These are phyloP conservation scores for Anastatica hierochuntica DNA, from an alignment of 345 rosid genomes.

Conservation along the genomic window DNA sequence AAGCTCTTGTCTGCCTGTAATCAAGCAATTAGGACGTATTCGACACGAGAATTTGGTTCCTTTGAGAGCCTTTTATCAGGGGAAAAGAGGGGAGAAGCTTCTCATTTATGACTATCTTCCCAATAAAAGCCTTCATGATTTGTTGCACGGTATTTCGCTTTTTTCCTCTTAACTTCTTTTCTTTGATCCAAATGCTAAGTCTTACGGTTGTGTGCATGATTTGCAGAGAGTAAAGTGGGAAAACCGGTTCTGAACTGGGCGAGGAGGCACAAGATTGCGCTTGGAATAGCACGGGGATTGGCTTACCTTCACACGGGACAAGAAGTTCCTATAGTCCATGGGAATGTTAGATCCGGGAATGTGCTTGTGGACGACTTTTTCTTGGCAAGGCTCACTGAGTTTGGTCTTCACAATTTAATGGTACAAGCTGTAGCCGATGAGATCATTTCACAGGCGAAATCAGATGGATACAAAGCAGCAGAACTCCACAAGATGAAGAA, in stretches of 20 bases:
- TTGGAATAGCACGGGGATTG: conserved; percentile 81
- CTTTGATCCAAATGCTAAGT: no score
- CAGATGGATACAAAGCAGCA: conserved; percentile 87
- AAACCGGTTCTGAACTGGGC: conserved; percentile 87
- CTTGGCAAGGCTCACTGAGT: conserved; percentile 74
- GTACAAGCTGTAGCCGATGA: conserved; percentile 85
- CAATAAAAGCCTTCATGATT: conserved; percentile 65
- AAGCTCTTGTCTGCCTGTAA: conserved; percentile 57
- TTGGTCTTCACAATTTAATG: conserved; percentile 91
- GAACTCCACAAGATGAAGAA: conserved; percentile 97
- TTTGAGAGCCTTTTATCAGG: conserved; percentile 92
- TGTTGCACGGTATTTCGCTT: conserved; percentile 63
- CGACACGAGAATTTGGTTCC: conserved; percentile 90
- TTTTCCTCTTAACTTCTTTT: background rate
- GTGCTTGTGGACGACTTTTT: conserved; percentile 90
- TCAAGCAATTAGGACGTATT: conserved; percentile 68
- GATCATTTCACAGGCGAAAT: conserved; percentile 76
- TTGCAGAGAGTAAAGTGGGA: conserved; percentile 63
- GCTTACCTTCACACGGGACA: conserved; percentile 76
- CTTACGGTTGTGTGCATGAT: conserved; percentile 8
- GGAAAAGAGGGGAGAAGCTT: conserved; percentile 95
- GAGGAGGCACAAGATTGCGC: conserved; percentile 86
- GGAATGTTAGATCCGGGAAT: conserved; percentile 79
- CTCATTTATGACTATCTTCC: conserved; percentile 94
- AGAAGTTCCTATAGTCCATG: conserved; percentile 76